Evolutionary conservation across 169 alveolate genomes (phyloP), one percentile per base, ranked within the genome.

Genomic region (Eimeria acervulina): DNA sequence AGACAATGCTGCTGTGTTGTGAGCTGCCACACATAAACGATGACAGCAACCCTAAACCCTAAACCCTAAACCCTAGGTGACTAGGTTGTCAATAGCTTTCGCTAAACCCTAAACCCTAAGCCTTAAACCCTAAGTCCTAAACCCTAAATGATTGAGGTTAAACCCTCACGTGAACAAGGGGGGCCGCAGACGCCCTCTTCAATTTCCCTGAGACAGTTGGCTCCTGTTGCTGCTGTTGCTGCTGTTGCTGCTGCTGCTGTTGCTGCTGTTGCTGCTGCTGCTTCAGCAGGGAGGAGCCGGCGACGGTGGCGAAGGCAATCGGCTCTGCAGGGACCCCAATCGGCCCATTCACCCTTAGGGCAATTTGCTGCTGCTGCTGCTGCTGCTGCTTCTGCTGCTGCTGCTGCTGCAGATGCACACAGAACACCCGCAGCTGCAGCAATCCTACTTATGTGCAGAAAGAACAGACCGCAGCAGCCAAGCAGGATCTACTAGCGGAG

Each of bases 261-360:
- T n/a, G n/a, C n/a, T n/a, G n/a, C n/a, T 17, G 68, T 17, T 13
- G 68, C 21, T 17, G 13, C 68, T 68, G 80, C 80, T 68, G 80
- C 80, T 68, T 17, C 33, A 8, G 26, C 7, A n/a, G 80, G 80
- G 13, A 68, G 80, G 33, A 68, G 80, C 80, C 80, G 80, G 80
- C 8, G 80, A 33, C 80, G 80, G 33, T 68, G n/a, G n/a, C 80
- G 80, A 68, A 68, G 38, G 80, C 80, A 68, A 8, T 33, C 80
- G n/a, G n/a, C 80, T 8, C n/a, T n/a, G 80, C 80, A 68, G 80
- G 80, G 80, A 8, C 80, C 80, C 80, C 80, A 68, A 23, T 68
- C 80, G 8, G 40, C 80, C 80, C 80, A 68, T 12, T 68, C 80
- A 23, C 80, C 80, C 80, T 68, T n/a, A 23, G 80, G 80, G n/a